phyloP scores from a whole-genome alignment of 768 basidiomycete genomes.

The Macrolepiota albuminosa region DNA sequence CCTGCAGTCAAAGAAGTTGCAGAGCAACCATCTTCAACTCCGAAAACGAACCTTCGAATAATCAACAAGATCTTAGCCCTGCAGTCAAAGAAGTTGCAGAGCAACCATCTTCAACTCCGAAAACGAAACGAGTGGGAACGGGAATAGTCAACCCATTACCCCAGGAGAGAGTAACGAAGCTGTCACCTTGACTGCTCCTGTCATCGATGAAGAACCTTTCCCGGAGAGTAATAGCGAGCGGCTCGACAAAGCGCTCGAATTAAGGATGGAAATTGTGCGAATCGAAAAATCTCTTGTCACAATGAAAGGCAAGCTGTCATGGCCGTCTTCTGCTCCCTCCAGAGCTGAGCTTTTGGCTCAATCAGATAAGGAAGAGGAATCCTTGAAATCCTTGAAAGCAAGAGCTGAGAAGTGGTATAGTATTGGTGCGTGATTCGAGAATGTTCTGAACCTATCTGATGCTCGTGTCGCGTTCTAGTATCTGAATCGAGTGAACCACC shows the following conservation, averaged over 20 bases:
- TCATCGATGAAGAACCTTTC: conserved; percentile 2
- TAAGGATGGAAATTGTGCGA: conserved; percentile 5
- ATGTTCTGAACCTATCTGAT: not conserved
- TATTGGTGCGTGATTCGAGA: not conserved
- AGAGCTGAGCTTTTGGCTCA: not conserved
- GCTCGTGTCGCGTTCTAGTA: not conserved
- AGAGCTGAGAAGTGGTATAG: not conserved
- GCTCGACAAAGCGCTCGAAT: conserved; percentile 5
- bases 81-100: not conserved
- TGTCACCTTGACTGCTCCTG: not conserved
- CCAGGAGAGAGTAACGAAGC: not conserved
- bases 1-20: not conserved
- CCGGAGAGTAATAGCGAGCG: conserved; percentile 5
- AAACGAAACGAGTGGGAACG: not conserved
- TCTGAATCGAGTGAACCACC: not conserved
- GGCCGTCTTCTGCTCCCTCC: not conserved
- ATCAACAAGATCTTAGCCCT: not conserved
- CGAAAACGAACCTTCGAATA: not conserved
- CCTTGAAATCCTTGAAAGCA: not conserved
- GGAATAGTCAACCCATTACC: not conserved
- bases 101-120: not conserved
- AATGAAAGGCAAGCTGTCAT: not conserved
- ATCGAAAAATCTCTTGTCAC: not conserved
- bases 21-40: not conserved
- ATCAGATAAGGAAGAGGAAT: not conserved